Base-by-base conservation (phyloP, 768 basidiomycete species). In the Russula sp. region DNA sequence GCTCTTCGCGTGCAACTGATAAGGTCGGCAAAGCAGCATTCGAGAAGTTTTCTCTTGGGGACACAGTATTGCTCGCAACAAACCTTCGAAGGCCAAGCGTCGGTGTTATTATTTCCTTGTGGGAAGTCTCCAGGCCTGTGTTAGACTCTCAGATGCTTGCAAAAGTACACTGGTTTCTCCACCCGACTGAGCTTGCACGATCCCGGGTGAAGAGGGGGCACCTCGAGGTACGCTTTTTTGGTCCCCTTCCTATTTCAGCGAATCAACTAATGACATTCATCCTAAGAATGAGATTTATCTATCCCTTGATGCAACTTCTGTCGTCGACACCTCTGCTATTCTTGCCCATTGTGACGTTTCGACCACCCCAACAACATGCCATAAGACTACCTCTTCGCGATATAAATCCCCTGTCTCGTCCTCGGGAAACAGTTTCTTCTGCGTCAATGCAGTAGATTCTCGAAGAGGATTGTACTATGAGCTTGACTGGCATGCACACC, bases 231-330 rank as follows among this genome's bases (percentile, higher is more conserved):
- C 50, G 79, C 66, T 10, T 11, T 41, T 10, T 50, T 5, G 7
- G 34, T 34, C 25, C 7, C 7, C 29, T 42, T 20, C 69, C 20
- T 58, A 38, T 45, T 20, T 14, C 55, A 49, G 36, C 47, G 29
- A 34, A 52, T 5, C 34, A 48, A 8, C 51, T 38, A 9, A 62
- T 46, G 20, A 47, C 32, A 46, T 0, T 47, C 22, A 47, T 48
- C 20, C 39, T 55, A 35, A 91, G 90, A 87, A 88, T 65, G 90
- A 92, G 72, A 78, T 91, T 7, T 90, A 88, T 67, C 87, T 86
- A 53, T 81, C 58, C 50, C 34, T 70, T 60, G 58, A 71, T 49
- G 56, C 66, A 7, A 59, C 53, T 5, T 65, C 60, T 9, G 49
- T 65, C 13, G 39, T 67, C 22, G 18, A 50, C 42, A 43, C 54